Conservation (phyloP, 1,139 yeast species). For the Lipomyces yarrowii region DNA sequence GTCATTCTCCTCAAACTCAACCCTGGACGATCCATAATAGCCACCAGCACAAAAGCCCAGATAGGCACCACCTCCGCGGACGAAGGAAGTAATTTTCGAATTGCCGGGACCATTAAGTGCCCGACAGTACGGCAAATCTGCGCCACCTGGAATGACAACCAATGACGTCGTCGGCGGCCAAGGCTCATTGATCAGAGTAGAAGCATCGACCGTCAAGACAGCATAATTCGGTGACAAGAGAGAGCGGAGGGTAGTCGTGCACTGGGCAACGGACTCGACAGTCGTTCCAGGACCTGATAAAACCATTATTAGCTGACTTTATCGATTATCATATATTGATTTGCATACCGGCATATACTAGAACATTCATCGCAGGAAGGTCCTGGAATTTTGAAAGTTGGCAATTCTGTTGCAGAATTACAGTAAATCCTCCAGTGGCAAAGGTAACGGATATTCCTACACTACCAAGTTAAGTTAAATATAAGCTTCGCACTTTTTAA, state of each 20-base stretch:
- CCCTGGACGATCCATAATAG: constrained; percentile 71
- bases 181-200: constrained; percentile 72
- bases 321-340: neutral
- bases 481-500: no score
- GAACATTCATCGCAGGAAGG: constrained; percentile 63
- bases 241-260: constrained; percentile 70
- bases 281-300: constrained; percentile 79
- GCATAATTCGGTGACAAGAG: constrained; percentile 89
- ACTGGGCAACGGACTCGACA: constrained; percentile 80
- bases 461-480: no score
- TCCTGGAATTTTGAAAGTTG: neutral
- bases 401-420: neutral
- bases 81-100: constrained; percentile 60
- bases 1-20: constrained; percentile 83
- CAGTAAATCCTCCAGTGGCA: neutral
- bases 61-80: constrained; percentile 75
- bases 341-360: constrained; percentile 64
- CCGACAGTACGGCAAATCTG: constrained; percentile 83
- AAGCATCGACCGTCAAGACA: constrained; percentile 68
- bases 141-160: constrained; percentile 93
- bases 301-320: neutral
- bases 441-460: neutral
- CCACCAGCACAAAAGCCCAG: constrained; percentile 98
- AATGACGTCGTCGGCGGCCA: constrained; percentile 73
- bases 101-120: constrained; percentile 72